A percentile compares a stretch with the other conserved stretches of the same genome.
Conservation (phyloP, 2,329 filamentous ascomycete species). For the Phaeosphaeria sp. region DNA sequence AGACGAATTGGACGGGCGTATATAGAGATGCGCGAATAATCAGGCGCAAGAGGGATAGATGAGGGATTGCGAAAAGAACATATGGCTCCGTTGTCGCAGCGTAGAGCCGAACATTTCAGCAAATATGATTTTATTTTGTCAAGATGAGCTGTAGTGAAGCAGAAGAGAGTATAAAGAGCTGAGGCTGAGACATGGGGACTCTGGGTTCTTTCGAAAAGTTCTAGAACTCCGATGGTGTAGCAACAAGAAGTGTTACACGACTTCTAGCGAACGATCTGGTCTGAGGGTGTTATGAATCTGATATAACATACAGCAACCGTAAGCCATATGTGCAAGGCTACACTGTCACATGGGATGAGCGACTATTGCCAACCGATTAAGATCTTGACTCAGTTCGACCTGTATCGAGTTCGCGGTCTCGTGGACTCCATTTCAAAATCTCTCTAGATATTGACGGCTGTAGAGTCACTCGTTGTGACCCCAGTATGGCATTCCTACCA, state of each 20-base stretch:
- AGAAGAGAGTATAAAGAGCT: background rate
- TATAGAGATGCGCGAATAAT: constrained; percentile 1
- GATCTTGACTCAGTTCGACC: too few relatives aligned
- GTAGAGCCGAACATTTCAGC: background rate
- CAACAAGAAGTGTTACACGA: background rate
- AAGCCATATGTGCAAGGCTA: too few relatives aligned
- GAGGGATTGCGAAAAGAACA: background rate
- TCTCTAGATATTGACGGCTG: too few relatives aligned
- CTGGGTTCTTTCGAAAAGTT: background rate
- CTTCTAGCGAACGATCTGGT: background rate
- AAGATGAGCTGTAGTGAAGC: background rate
- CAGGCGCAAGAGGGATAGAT: background rate
- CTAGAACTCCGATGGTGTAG: background rate
- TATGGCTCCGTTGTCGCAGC: background rate
- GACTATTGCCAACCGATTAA: too few relatives aligned
- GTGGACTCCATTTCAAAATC: too few relatives aligned
- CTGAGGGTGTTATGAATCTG: too few relatives aligned
- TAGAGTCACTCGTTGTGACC: background rate
- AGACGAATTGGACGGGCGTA: background rate
- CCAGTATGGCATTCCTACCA: background rate
- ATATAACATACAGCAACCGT: too few relatives aligned
- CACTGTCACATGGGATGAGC: too few relatives aligned
- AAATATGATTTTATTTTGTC: background rate
- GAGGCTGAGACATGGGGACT: background rate
- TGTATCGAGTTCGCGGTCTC: too few relatives aligned